Percentiles rank a stretch among this genome's conserved stretches.
Evolutionary conservation across 1,284 basidiomycete species (phyloP).

Genomic region (Tilletiopsis washingtonensis): DNA sequence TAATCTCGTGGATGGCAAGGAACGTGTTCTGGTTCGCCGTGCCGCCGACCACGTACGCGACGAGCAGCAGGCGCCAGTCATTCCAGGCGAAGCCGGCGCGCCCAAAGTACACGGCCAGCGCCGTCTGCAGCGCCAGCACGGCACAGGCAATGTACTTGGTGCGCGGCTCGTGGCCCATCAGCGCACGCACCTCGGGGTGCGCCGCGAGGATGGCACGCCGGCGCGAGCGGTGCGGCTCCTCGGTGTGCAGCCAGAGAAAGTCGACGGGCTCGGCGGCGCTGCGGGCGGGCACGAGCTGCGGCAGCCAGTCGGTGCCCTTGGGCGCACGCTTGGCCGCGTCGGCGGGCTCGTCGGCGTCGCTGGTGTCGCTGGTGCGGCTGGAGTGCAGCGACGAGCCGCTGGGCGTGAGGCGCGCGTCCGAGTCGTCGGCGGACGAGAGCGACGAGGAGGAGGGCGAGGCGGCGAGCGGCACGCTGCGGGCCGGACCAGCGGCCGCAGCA

Average conservation of each 20-base stretch:
- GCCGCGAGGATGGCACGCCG: slow-evolving; percentile 83
- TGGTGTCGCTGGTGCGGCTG: background rate
- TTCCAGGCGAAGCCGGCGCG: slow-evolving; percentile 62
- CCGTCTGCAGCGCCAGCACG: slow-evolving; percentile 72
- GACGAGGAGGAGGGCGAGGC: slow-evolving; percentile 9
- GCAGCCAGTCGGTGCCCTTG: slow-evolving; percentile 35
- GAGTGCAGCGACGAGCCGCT: slow-evolving; percentile 1
- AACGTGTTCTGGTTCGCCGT: slow-evolving; percentile 96
- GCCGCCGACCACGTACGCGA: slow-evolving; percentile 80
- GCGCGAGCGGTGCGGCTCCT: slow-evolving; percentile 86
- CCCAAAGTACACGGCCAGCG: slow-evolving; percentile 54
- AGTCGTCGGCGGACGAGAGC: slow-evolving; percentile 8
- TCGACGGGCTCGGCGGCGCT: slow-evolving; percentile 39
- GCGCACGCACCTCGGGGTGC: slow-evolving; percentile 83
- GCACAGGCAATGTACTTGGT: slow-evolving; percentile 78
- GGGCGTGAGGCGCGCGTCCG: background rate
- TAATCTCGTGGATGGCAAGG: slow-evolving; percentile 95
- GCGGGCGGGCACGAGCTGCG: slow-evolving; percentile 20
- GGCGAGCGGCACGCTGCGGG: background rate
- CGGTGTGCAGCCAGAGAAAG: slow-evolving; percentile 84
- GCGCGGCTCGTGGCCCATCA: slow-evolving; percentile 87
- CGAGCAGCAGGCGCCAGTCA: slow-evolving; percentile 65
- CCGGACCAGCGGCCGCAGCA: too few species aligned
- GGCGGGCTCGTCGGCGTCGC: background rate
- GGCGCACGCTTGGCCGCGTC: slow-evolving; percentile 9